Percentiles rank a stretch among this genome's conserved stretches.
These are phyloP conservation scores for Phytophthora brassicae DNA, from an alignment of 352 stramenopile genomes.

Conservation along the genomic window DNA sequence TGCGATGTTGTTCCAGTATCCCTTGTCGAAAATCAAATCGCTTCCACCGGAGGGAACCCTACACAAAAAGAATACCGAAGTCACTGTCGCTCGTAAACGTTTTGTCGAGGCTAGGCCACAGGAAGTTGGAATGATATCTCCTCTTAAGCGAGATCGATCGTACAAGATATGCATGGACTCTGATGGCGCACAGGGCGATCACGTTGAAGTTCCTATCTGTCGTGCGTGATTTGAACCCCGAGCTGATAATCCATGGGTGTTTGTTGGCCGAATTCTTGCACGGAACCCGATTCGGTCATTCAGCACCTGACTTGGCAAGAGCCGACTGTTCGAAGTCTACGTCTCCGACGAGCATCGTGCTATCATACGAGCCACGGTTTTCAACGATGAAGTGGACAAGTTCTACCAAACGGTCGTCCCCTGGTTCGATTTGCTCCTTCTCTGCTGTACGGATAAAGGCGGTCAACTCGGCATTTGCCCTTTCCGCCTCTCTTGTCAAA, in stretches of 20 bases:
- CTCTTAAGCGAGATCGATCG: background rate
- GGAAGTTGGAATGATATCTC: background rate
- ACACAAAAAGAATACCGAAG: background rate
- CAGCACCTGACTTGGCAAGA: background rate
- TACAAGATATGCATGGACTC: background rate
- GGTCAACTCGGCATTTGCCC: background rate
- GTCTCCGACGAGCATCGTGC: background rate
- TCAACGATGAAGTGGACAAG: background rate
- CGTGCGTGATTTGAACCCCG: background rate
- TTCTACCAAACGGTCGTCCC: background rate
- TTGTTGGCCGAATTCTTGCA: background rate
- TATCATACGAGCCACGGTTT: background rate
- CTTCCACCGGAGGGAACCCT: background rate
- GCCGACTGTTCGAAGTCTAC: background rate
- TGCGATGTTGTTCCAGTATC: background rate
- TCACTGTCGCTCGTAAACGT: background rate
- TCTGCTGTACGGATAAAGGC: background rate
- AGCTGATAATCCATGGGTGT: background rate
- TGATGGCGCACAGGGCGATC: too few species aligned
- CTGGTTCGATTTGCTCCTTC: background rate
- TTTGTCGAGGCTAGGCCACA: background rate
- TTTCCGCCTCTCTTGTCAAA: background rate
- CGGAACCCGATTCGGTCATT: background rate
- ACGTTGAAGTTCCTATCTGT: too few species aligned
- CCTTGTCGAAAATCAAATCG: background rate